Evolutionary conservation across 1,139 yeast genomes (phyloP).

Genomic region (Sugiyamaella xylanicola): DNA sequence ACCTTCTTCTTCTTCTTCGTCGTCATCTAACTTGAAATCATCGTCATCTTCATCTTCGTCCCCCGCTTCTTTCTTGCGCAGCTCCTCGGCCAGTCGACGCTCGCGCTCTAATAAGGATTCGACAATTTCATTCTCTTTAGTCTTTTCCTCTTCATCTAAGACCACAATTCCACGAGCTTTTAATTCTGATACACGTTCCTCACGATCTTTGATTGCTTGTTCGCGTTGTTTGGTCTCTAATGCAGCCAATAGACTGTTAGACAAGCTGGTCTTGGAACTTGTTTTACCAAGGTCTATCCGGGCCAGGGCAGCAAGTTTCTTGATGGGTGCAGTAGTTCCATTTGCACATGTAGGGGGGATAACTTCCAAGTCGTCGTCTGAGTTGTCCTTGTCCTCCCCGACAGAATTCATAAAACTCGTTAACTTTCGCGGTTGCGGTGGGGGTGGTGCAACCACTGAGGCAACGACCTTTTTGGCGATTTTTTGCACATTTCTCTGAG

Average conservation of each 20-base stretch:
- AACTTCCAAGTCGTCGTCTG: slow-evolving; percentile 37
- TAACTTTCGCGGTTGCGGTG: slow-evolving; percentile 16
- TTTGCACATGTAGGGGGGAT: slow-evolving; percentile 32
- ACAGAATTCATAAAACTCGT: slow-evolving; percentile 21
- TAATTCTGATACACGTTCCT: slow-evolving; percentile 35
- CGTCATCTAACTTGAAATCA: slow-evolving; percentile 28
- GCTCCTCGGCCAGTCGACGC: slow-evolving; percentile 38
- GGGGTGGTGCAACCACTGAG: slow-evolving; percentile 7
- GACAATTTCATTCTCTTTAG: slow-evolving; percentile 42
- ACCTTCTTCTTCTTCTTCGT: slow-evolving; percentile 25
- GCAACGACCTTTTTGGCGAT: neutral
- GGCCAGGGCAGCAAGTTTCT: slow-evolving; percentile 31
- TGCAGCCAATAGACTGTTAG: slow-evolving; percentile 28
- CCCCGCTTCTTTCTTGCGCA: slow-evolving; percentile 52
- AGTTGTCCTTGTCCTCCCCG: slow-evolving; percentile 23
- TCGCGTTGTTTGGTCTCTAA: slow-evolving; percentile 37
- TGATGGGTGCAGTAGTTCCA: slow-evolving; percentile 27
- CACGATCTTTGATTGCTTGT: slow-evolving; percentile 38
- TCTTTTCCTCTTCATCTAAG: slow-evolving; percentile 34
- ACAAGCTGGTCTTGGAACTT: slow-evolving; percentile 30
- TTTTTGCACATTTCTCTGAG: neutral
- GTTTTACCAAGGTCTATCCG: slow-evolving; percentile 24
- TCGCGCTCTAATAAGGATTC: slow-evolving; percentile 64
- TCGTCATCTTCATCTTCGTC: slow-evolving; percentile 40
- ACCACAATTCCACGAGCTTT: slow-evolving; percentile 39